Evolutionary conservation across 352 stramenopile genomes (phyloP).

Genomic region (Ophiocytium majus): DNA sequence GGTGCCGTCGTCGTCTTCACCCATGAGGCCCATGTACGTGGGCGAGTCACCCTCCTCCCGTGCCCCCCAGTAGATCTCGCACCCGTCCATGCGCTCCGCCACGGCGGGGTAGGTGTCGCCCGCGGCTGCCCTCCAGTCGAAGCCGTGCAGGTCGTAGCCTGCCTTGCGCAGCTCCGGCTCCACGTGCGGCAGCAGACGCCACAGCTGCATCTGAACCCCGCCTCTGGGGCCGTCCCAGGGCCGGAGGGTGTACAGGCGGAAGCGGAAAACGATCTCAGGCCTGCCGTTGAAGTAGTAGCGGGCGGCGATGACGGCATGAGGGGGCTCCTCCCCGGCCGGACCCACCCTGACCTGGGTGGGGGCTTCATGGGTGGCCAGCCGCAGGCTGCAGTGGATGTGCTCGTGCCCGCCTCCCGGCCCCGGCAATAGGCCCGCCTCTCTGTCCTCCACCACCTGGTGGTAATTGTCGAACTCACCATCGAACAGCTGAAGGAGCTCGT

Average conservation of each 20-base stretch:
- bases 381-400: conserved; percentile 53
- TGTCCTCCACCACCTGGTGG: conserved; percentile 50
- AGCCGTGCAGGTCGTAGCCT: conserved; percentile 33
- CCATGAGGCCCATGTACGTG: conserved; percentile 46
- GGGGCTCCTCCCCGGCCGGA: not conserved
- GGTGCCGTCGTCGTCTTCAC: conserved; percentile 42
- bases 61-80: conserved; percentile 54
- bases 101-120: not conserved
- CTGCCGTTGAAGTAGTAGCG: conserved; percentile 55
- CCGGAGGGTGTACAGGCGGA: conserved; percentile 48
- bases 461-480: conserved; percentile 56
- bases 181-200: conserved; percentile 31
- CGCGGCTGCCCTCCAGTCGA: conserved; percentile 22
- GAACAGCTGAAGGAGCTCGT: conserved; percentile 43
- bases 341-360: conserved; percentile 24
- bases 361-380: conserved; percentile 10
- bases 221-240: conserved; percentile 9
- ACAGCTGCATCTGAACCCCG: conserved; percentile 35
- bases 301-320: conserved; percentile 36
- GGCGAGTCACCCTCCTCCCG: not conserved
- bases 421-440: conserved; percentile 27
- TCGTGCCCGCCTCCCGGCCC: conserved; percentile 44
- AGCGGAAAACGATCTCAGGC: conserved; percentile 40
- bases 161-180: conserved; percentile 20
- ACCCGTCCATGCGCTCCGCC: conserved; percentile 39